Evolutionary conservation across 495 filamentous ascomycete species (phyloP).

Genomic region (Penicillium bialowiezense): DNA sequence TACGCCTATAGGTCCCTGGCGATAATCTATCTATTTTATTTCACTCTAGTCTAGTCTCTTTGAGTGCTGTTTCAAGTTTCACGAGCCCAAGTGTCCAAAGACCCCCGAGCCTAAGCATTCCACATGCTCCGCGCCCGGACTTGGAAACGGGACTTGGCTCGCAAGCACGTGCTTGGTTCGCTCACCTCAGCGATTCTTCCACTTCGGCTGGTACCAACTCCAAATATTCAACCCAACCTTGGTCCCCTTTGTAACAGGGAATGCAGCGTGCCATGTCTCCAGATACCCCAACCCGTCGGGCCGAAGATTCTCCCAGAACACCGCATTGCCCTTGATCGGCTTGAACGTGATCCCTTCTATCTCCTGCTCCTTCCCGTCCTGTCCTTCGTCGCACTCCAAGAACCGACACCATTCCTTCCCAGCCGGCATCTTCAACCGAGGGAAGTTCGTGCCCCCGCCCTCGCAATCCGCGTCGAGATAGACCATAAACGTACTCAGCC

Average conservation of each 20-base stretch:
- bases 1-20: too few species aligned
- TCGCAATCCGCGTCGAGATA: conserved; percentile 56
- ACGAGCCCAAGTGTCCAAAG: not conserved
- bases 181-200: conserved; percentile 10
- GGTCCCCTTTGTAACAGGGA: conserved; percentile 62
- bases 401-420: conserved; percentile 55
- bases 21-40: not conserved
- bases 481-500: conserved; percentile 60
- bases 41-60: not conserved
- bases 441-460: conserved; percentile 64
- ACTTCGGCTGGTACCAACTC: conserved; percentile 49
- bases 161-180: too few species aligned
- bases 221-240: conserved; percentile 87
- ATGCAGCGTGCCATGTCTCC: conserved; percentile 66
- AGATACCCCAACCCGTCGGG: conserved; percentile 60
- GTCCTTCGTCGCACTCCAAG: conserved; percentile 53
- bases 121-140: too few species aligned
- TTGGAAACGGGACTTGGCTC: too few species aligned
- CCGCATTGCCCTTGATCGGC: conserved; percentile 65
- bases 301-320: conserved; percentile 74
- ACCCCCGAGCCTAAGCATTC: too few species aligned
- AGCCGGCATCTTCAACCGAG: conserved; percentile 40
- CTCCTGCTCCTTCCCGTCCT: not conserved
- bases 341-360: conserved; percentile 57
- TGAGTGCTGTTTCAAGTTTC: not conserved